phyloP scores from a whole-genome alignment of 352 stramenopile genomes.

The Peronospora destructor region DNA sequence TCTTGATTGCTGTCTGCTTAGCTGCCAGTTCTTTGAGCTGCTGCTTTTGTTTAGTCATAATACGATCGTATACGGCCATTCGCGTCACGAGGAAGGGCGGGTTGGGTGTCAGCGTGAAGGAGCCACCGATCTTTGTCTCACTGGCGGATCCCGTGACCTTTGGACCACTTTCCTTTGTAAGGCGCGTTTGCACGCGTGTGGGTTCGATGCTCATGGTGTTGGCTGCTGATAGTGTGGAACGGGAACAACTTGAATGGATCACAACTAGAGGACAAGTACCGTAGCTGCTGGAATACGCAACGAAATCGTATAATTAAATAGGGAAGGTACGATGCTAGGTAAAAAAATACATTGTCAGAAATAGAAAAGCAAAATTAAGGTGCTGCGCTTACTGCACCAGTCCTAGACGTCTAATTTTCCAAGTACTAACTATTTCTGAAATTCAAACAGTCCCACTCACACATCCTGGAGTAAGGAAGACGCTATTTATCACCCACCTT shows the following conservation, averaged over 20 bases:
- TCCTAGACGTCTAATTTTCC: too few relatives aligned
- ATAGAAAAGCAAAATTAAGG: too few relatives aligned
- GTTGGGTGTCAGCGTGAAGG: constrained; percentile 74
- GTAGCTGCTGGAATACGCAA: neutral
- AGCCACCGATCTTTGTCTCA: constrained; percentile 73
- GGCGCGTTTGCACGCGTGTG: constrained; percentile 62
- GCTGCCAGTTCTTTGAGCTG: constrained; percentile 74
- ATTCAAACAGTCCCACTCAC: too few relatives aligned
- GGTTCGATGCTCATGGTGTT: constrained; percentile 28
- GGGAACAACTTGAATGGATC: constrained; percentile 14
- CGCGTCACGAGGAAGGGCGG: constrained; percentile 79
- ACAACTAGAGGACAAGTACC: constrained; percentile 1
- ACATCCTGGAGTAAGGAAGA: too few relatives aligned
- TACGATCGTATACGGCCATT: constrained; percentile 80
- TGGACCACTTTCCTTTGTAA: constrained; percentile 70
- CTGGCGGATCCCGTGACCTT: constrained; percentile 42
- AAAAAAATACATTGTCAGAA: too few relatives aligned
- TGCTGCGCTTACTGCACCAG: too few relatives aligned
- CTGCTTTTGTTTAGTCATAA: constrained; percentile 65
- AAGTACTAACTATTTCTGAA: neutral
- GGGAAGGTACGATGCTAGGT: too few relatives aligned
- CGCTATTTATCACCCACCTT: neutral
- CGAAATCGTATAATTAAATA: too few relatives aligned
- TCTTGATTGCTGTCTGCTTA: constrained; percentile 86
- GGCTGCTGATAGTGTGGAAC: constrained; percentile 5